Percentiles rank a stretch among this genome's conserved stretches.
Evolutionary conservation across 2,329 filamentous ascomycete genomes (phyloP).

Genomic region (Waltergamsia citrina): DNA sequence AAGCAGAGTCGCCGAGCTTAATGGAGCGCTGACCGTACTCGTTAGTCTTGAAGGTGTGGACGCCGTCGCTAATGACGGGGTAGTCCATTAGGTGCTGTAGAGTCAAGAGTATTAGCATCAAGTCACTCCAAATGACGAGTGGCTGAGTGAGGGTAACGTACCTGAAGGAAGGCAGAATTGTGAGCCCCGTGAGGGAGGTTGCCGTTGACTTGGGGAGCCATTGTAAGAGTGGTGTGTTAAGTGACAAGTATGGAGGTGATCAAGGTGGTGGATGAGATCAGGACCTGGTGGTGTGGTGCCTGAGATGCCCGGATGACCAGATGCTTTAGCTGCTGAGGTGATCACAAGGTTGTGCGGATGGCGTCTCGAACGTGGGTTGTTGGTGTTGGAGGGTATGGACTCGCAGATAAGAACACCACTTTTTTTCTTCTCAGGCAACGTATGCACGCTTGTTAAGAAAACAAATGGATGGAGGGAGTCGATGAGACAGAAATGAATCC

Average conservation of each 20-base stretch:
- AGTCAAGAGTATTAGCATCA: no score
- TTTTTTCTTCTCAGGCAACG: no score
- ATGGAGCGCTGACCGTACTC: slow-evolving; percentile 78
- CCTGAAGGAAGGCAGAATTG: slow-evolving; percentile 40
- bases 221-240: background rate
- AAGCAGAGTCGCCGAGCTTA: slow-evolving; percentile 63
- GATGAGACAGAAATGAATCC: no score
- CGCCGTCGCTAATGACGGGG: slow-evolving; percentile 70
- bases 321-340: slow-evolving; percentile 1
- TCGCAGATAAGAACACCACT: no score
- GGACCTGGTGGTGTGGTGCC: slow-evolving; percentile 1
- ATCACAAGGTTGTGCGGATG: background rate
- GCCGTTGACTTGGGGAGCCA: slow-evolving; percentile 38
- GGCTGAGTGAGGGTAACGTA: slow-evolving; percentile 15
- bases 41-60: slow-evolving; percentile 71
- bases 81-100: slow-evolving; percentile 79
- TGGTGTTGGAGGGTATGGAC: background rate
- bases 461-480: slow-evolving; percentile 4
- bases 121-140: slow-evolving; percentile 5
- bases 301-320: no score
- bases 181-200: slow-evolving; percentile 30
- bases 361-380: slow-evolving; percentile 1
- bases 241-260: background rate
- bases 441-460: background rate
- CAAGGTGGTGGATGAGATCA: slow-evolving; percentile 1